These are phyloP conservation scores for Penicillium argentinense DNA, from an alignment of 495 filamentous ascomycete genomes.

Conservation along the genomic window DNA sequence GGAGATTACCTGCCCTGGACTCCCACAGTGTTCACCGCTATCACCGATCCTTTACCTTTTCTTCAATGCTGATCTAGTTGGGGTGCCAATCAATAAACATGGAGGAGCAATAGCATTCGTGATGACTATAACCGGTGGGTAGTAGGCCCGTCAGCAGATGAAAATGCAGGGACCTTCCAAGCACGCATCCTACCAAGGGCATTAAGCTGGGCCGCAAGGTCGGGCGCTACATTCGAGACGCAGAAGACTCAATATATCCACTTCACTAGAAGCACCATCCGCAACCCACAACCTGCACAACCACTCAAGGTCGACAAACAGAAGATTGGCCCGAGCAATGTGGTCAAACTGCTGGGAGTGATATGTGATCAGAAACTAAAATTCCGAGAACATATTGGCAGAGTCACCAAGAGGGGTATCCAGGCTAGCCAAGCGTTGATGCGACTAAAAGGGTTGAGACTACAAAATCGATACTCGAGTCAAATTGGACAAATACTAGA, in stretches of 20 bases:
- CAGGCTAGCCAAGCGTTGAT: neutral
- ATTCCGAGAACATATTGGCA: neutral
- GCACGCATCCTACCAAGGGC: neutral
- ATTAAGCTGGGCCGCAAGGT: neutral
- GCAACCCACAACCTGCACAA: neutral
- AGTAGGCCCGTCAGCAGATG: neutral
- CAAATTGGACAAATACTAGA: too few relatives aligned
- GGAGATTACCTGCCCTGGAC: too few relatives aligned
- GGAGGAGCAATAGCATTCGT: neutral
- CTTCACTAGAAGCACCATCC: neutral
- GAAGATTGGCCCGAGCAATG: neutral
- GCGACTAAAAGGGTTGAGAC: neutral
- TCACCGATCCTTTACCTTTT: neutral
- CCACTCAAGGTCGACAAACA: neutral
- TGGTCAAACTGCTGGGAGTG: neutral
- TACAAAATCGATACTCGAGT: too few relatives aligned
- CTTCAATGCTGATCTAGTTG: neutral
- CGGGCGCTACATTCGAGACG: neutral
- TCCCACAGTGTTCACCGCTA: neutral
- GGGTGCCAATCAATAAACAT: neutral
- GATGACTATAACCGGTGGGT: neutral
- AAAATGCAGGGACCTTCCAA: neutral
- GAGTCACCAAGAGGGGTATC: neutral
- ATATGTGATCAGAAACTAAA: neutral
- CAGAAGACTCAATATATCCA: neutral